Evolutionary conservation across 2,329 filamentous ascomycete species (phyloP).

Genomic region (Nothomitra cinnamomea): DNA sequence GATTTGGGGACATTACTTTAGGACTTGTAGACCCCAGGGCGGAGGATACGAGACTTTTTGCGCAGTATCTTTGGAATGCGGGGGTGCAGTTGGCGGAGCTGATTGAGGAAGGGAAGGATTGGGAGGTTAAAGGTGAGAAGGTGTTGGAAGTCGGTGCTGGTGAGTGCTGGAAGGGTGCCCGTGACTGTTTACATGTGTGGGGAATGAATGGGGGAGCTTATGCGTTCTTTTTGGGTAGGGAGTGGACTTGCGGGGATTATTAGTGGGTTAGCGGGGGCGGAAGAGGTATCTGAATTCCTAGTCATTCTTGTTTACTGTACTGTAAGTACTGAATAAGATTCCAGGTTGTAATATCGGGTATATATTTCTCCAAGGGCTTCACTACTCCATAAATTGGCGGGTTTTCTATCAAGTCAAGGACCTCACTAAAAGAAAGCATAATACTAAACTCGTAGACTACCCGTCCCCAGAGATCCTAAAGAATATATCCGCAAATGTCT

Average conservation of each 20-base stretch:
- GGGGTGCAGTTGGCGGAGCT: conserved; percentile 26
- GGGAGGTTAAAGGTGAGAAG: conserved; percentile 29
- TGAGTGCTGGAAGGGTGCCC: conserved; percentile 22
- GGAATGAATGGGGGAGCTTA: neutral
- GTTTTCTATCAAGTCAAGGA: no score
- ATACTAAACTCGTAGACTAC: conserved; percentile 7
- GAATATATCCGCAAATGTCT: conserved; percentile 31
- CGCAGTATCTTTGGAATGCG: conserved; percentile 43
- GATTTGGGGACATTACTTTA: conserved; percentile 24
- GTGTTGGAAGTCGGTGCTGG: conserved; percentile 44
- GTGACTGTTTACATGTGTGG: neutral
- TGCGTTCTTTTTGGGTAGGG: neutral
- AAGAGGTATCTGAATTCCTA: conserved; percentile 18
- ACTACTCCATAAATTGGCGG: no score
- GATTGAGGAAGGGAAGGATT: conserved; percentile 21
- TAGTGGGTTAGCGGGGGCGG: conserved; percentile 25
- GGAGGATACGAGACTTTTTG: conserved; percentile 36
- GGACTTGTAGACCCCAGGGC: conserved; percentile 27
- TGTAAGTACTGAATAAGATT: neutral
- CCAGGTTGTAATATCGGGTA: conserved; percentile 4
- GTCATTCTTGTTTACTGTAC: neutral
- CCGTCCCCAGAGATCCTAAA: conserved; percentile 4
- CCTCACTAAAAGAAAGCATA: no score
- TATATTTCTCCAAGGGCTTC: no score
- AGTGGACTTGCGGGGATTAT: conserved; percentile 30